Percentiles rank a stretch among this genome's conserved stretches.
Conservation (phyloP, 129 eudicot species). For the Flaveria sonorensis region DNA sequence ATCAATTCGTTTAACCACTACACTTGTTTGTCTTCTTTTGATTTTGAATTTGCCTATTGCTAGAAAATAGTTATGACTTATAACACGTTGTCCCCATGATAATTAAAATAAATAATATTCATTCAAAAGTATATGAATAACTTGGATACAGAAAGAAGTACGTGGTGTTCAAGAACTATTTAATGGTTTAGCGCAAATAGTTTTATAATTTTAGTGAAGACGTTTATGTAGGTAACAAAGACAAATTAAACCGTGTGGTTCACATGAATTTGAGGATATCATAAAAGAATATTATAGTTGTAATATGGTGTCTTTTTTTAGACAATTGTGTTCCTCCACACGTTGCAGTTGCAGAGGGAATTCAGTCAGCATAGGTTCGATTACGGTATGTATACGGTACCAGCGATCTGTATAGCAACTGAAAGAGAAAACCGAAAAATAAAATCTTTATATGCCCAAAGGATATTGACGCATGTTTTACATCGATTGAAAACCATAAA, state of each 20-base stretch:
- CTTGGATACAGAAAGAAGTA: conserved; percentile 7
- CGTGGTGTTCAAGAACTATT: conserved; percentile 1
- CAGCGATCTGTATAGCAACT: too few relatives aligned
- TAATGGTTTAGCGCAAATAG: background rate
- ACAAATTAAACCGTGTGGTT: background rate
- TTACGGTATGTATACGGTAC: too few relatives aligned
- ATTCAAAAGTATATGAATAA: background rate
- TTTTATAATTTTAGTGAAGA: background rate
- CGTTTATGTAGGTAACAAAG: background rate
- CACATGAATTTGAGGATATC: background rate
- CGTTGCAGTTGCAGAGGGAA: too few relatives aligned
- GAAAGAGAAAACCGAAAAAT: too few relatives aligned
- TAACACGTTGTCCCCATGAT: background rate
- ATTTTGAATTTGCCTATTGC: background rate
- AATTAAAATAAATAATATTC: background rate
- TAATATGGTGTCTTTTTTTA: background rate
- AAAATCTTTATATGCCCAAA: too few relatives aligned
- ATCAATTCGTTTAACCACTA: conserved; percentile 9
- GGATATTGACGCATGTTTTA: too few relatives aligned
- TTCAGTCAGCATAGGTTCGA: too few relatives aligned
- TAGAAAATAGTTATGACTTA: background rate
- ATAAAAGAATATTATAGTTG: background rate
- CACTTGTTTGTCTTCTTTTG: conserved; percentile 12
- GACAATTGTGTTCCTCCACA: background rate
- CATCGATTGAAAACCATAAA: too few relatives aligned